A percentile compares a stretch with the other conserved stretches of the same genome.
These are phyloP conservation scores for Pilasporangium apinafurcum DNA, from an alignment of 352 stramenopile genomes.

Conservation along the genomic window DNA sequence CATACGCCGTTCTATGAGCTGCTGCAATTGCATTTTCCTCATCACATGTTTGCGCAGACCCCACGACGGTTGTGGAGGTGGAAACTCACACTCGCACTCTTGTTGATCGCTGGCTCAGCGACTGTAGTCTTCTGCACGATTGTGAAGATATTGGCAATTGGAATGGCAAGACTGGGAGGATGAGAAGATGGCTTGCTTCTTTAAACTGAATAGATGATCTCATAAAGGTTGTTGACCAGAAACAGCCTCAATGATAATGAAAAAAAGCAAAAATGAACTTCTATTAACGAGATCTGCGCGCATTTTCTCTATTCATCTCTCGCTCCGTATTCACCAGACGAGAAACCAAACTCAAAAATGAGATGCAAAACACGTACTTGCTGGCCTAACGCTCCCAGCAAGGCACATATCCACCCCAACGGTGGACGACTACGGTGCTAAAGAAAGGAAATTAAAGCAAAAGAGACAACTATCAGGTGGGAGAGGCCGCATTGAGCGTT, in stretches of 20 bases:
- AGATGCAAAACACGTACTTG: conserved; percentile 10
- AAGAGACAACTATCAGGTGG: conserved; percentile 1
- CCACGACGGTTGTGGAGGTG: conserved; percentile 56
- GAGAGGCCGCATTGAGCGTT: background rate
- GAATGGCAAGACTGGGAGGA: too few species aligned
- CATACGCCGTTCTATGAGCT: conserved; percentile 42
- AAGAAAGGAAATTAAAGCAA: too few species aligned
- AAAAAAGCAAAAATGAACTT: too few species aligned
- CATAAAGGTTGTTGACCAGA: too few species aligned
- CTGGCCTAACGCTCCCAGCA: conserved; percentile 4
- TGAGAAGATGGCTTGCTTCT: too few species aligned
- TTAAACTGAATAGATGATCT: too few species aligned
- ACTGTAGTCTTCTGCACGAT: conserved; percentile 1
- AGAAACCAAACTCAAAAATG: too few species aligned
- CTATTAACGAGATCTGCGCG: too few species aligned
- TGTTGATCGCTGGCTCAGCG: conserved; percentile 1
- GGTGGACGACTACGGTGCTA: conserved; percentile 9
- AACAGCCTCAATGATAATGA: too few species aligned
- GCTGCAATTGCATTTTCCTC: conserved; percentile 63
- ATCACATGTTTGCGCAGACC: conserved; percentile 47
- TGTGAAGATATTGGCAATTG: background rate
- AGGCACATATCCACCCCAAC: conserved; percentile 11
- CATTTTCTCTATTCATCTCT: too few species aligned
- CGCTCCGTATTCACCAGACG: too few species aligned
- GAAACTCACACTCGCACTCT: conserved; percentile 36